Conservation (phyloP, 1,284 basidiomycete species). For the Marasmius sp. region DNA sequence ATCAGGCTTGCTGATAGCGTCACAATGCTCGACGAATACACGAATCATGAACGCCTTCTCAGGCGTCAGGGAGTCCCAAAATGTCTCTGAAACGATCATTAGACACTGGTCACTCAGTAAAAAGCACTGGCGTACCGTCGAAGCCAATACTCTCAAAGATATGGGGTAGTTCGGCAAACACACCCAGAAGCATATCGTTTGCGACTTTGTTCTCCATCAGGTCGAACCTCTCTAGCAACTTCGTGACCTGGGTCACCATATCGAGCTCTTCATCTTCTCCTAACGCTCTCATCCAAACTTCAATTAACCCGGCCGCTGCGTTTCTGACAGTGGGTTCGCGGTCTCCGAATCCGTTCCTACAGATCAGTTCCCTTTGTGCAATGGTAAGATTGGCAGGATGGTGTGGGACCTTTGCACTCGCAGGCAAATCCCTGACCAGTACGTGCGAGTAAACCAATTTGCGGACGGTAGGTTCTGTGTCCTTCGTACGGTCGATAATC, state of each 20-base stretch:
- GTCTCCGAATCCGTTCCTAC: slow-evolving; percentile 85
- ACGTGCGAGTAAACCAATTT: slow-evolving; percentile 77
- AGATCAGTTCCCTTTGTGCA: slow-evolving; percentile 74
- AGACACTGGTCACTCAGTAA: background rate
- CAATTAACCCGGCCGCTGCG: slow-evolving; percentile 75
- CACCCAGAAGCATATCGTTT: slow-evolving; percentile 36
- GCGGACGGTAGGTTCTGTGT: slow-evolving; percentile 80
- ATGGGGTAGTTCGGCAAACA: slow-evolving; percentile 33
- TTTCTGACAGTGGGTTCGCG: slow-evolving; percentile 76
- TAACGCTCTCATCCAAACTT: slow-evolving; percentile 68
- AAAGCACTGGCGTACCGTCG: slow-evolving; percentile 47
- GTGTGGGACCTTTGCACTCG: slow-evolving; percentile 36
- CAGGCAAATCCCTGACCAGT: slow-evolving; percentile 44
- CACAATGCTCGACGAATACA: slow-evolving; percentile 82
- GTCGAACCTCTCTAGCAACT: slow-evolving; percentile 39
- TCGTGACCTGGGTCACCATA: slow-evolving; percentile 29
- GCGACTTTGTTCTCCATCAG: slow-evolving; percentile 33
- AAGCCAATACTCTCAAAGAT: slow-evolving; percentile 67
- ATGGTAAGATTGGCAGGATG: slow-evolving; percentile 71
- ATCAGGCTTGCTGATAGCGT: background rate
- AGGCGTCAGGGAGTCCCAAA: slow-evolving; percentile 74
- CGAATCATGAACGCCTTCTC: slow-evolving; percentile 84
- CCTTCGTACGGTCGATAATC: slow-evolving; percentile 81
- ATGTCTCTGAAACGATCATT: slow-evolving; percentile 28
- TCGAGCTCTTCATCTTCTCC: slow-evolving; percentile 32